Evolutionary conservation across 2,329 filamentous ascomycete genomes (phyloP), one percentile per base, ranked within the genome.

Genomic region (Ambrosiella cleistominuta): DNA sequence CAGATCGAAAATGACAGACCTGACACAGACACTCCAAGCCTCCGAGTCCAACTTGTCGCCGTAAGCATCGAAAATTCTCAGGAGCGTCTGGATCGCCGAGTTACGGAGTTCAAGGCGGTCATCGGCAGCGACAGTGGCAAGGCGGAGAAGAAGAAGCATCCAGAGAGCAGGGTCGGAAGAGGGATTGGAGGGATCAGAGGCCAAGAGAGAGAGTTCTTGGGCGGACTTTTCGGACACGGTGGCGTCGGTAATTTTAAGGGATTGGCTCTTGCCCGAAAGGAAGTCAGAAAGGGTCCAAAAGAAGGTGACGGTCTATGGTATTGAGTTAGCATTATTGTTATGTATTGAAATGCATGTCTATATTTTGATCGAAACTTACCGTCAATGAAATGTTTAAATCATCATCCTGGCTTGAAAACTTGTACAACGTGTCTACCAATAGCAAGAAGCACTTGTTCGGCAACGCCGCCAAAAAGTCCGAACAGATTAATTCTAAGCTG

Each of bases 211-310:
- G 7, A 81, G 70, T 57, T 85, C 82, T 4, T 69, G 62, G 9
- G 65, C 65, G 64, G 80, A 71, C 61, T 75, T 66, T 61, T 75
- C 72, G 50, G 74, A 70, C 58, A 82, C 74, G 60, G 83, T 73
- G 55, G 75, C 74, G 49, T 76, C 71, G 0, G 76, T 81, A 38
- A 84, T 78, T 1, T 76, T 74, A 50, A 83, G 76, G 0, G 76
- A 73, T 60, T 74, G 74, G 57, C 75, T 80, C 63, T 78, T 80
- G 2, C 75, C 71, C 1, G 80, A 83, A 3, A 97, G 74, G 62
- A 90, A 93, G 68, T 96, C 90, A 0, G 91, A 95, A 7, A 96
- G 79, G 57, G 91, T 90, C 88, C 90, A 96, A 68, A 95, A 95
- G 66, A 95, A 93, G 0, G 91, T 95, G 7, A 95, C 87, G 1